phyloP scores from a whole-genome alignment of 345 rosid genomes.

The Eucalyptus sideroxylon region DNA sequence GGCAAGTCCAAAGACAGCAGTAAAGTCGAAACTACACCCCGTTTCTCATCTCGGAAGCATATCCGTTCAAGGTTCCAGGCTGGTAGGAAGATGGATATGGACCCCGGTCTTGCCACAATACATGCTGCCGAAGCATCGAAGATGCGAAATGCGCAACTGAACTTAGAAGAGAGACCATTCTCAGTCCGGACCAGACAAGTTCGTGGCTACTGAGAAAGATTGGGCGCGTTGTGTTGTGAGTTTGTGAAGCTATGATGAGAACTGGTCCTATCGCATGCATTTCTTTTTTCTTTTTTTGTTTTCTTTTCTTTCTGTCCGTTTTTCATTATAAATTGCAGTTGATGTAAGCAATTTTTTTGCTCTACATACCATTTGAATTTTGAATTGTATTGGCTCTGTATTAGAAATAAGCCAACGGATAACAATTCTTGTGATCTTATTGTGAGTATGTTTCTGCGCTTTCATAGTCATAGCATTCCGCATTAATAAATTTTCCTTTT shows the following conservation, averaged over 20 bases:
- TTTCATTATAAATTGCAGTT: neutral
- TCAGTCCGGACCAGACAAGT: slow-evolving; percentile 53
- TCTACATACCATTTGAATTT: neutral
- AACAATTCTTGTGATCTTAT: neutral
- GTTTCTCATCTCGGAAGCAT: neutral
- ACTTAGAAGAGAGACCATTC: slow-evolving; percentile 21
- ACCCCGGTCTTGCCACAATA: neutral
- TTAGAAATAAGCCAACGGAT: neutral
- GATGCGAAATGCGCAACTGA: neutral
- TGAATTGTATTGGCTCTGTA: neutral
- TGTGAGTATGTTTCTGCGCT: neutral
- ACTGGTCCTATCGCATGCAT: neutral
- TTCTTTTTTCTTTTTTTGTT: neutral
- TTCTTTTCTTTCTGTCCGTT: neutral
- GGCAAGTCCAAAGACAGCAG: neutral
- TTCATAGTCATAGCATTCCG: neutral
- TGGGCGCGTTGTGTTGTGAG: neutral
- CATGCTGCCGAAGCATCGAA: neutral
- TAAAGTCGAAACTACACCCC: neutral
- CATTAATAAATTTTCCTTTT: neutral
- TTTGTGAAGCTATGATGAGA: neutral
- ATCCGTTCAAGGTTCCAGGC: slow-evolving; percentile 8
- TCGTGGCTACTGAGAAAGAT: slow-evolving; percentile 45
- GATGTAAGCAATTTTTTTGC: neutral
- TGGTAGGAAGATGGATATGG: slow-evolving; percentile 16